Evolutionary conservation across 306 rosid species (phyloP), one percentile per base, ranked within the genome.

Genomic region (Cucurbita argyrosperma): DNA sequence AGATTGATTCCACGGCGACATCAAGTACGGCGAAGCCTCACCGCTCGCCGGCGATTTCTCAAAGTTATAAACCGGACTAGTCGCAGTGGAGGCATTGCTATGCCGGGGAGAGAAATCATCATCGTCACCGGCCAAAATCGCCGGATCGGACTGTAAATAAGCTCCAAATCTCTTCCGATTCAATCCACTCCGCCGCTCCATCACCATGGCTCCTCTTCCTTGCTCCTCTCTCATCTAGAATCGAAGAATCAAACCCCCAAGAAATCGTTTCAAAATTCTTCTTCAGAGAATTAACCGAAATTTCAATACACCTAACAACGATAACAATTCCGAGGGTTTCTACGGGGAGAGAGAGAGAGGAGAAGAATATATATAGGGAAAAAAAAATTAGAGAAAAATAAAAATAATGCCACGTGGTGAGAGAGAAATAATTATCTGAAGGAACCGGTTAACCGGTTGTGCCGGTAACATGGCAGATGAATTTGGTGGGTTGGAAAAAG

Each of bases 1-100:
- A 0, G 73, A 1, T 0, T 79, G 86, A 58, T 72, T 83, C 92
- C 84, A 91, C 2, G 97, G 96, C 3, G 99, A 94, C 87, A 85
- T 75, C 63, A 37, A 30, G 71, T 60, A 87, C 10, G 97, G 97
- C 0, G 98, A 87, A 18, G 80, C 69, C 15, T 69, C 83, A 83
- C 78, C 74, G 6, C 79, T 8, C 1, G 77, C 77, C 78, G 58
- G 68, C 54, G 69, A 64, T 46, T 49, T 74, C 5, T 72, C 26
- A 9, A 15, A 56, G 26, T 75, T 42, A 68, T 63, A 60, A 0
- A 71, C 37, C 0, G 83, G 79, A 16, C 83, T 75, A 4, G 6
- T 16, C 7, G 58, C 42, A 0, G 77, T 60, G 4, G 85, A 76
- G 42, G 77, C 66, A 74, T 19, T 78, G 83, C 84, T 85, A 5